Evolutionary conservation across 805 yeast species (phyloP).

Genomic region (Ogataea ramenticola): DNA sequence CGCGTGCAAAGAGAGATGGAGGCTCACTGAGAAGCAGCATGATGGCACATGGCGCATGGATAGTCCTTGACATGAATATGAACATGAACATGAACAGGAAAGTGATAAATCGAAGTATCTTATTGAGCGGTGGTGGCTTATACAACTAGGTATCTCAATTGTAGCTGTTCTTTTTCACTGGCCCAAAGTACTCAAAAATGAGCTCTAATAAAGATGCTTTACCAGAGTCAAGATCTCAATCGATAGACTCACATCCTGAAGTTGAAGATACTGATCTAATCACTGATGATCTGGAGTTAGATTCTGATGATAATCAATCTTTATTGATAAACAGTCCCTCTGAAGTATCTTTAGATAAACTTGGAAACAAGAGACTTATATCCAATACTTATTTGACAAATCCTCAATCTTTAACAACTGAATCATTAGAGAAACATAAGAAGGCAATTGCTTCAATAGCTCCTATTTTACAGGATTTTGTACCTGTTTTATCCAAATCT

Average conservation of each 20-base stretch:
- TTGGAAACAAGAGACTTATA: neutral
- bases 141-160: too few relatives aligned
- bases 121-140: too few relatives aligned
- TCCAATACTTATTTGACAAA: neutral
- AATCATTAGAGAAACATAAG: conserved; percentile 28
- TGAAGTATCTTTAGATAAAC: neutral
- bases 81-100: too few relatives aligned
- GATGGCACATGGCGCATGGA: too few relatives aligned
- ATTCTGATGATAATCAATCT: neutral
- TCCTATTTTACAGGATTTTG: conserved; percentile 63
- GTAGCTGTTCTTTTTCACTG: too few relatives aligned
- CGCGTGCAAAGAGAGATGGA: too few relatives aligned
- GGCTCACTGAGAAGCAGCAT: too few relatives aligned
- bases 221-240: neutral
- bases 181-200: too few relatives aligned
- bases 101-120: too few relatives aligned
- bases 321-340: neutral
- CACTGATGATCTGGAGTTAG: neutral
- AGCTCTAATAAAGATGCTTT: neutral
- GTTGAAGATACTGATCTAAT: neutral
- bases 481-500: conserved; percentile 56
- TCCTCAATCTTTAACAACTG: conserved; percentile 20
- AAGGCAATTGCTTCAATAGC: conserved; percentile 76
- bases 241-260: neutral
- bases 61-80: too few relatives aligned